Conservation (phyloP, 148 eudicot genomes). For the Chenopodium suecicum region DNA sequence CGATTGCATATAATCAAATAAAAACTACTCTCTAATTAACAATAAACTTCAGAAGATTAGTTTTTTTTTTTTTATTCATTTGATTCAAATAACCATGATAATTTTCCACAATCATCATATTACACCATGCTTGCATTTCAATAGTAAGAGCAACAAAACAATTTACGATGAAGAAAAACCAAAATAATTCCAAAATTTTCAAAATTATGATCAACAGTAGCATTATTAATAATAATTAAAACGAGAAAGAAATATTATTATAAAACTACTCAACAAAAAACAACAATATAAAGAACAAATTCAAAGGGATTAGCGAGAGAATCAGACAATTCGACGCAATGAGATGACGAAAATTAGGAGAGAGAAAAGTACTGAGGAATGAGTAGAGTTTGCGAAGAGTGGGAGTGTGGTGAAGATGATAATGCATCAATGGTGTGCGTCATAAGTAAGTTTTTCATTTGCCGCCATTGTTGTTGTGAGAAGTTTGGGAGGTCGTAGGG, state of each 20-base stretch:
- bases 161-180: not conserved
- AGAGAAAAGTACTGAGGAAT: not conserved
- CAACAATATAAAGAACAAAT: not conserved
- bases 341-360: not conserved
- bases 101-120: too few relatives aligned
- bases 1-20: not conserved
- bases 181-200: too few relatives aligned
- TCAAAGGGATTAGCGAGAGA: not conserved
- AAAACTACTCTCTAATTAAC: not conserved
- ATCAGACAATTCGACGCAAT: not conserved
- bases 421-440: not conserved
- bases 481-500: not conserved
- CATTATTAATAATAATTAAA: not conserved
- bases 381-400: not conserved
- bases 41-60: too few relatives aligned
- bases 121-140: not conserved
- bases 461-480: conserved; percentile 1
- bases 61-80: too few relatives aligned
- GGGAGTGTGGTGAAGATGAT: not conserved
- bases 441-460: not conserved
- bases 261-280: not conserved
- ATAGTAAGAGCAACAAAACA: not conserved
- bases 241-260: not conserved
- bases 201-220: too few relatives aligned
- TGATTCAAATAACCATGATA: too few relatives aligned